Conservation (phyloP, 1,139 yeast species). For the Taphrina pruni region DNA sequence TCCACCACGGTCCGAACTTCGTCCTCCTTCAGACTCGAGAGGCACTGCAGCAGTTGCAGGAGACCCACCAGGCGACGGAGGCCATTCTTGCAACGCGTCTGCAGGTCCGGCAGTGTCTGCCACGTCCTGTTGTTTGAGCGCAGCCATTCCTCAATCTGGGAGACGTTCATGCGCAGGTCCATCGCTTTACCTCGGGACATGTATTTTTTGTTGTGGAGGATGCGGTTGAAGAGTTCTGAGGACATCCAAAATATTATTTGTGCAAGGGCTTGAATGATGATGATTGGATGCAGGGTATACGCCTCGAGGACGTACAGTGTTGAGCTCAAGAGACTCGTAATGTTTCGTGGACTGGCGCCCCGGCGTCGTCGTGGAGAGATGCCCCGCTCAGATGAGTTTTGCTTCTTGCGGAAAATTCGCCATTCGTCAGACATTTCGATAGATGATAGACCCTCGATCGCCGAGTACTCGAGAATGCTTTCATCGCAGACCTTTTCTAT, state of each 20-base stretch:
- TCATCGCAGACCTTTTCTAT: slow-evolving; percentile 52
- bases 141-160: slow-evolving; percentile 92
- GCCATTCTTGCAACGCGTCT: slow-evolving; percentile 45
- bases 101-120: slow-evolving; percentile 32
- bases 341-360: slow-evolving; percentile 84
- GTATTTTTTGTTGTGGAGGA: slow-evolving; percentile 68
- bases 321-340: slow-evolving; percentile 87
- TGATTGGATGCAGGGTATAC: slow-evolving; percentile 76
- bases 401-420: slow-evolving; percentile 56
- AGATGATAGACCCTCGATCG: slow-evolving; percentile 56
- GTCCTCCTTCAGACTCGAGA: slow-evolving; percentile 70
- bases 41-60: slow-evolving; percentile 88
- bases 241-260: slow-evolving; percentile 82
- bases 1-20: slow-evolving; percentile 50
- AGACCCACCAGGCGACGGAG: slow-evolving; percentile 69
- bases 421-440: slow-evolving; percentile 56
- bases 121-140: slow-evolving; percentile 60
- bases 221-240: slow-evolving; percentile 71
- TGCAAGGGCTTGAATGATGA: slow-evolving; percentile 76
- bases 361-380: slow-evolving; percentile 66
- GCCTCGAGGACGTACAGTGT: slow-evolving; percentile 81
- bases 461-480: slow-evolving; percentile 55
- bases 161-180: slow-evolving; percentile 83
- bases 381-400: slow-evolving; percentile 61
- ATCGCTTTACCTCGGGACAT: slow-evolving; percentile 83